Base-by-base conservation (phyloP, 2,329 filamentous ascomycete species). In the Nigrograna mackinnonii region DNA sequence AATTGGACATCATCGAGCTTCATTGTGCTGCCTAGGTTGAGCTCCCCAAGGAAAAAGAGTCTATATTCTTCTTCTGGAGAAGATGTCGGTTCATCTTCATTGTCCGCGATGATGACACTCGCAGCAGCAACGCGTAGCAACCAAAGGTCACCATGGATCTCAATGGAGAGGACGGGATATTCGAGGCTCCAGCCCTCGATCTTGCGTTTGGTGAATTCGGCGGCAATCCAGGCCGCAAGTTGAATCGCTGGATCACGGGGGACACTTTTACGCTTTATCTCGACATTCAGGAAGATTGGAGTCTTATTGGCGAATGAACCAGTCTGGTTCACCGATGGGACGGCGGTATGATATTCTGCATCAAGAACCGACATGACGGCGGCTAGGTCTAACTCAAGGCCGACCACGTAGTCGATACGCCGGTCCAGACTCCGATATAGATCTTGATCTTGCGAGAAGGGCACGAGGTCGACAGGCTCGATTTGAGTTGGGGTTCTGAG, bases 201-300 rank as follows among this genome's bases (percentile, higher is more conserved):
- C 37, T 41, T 43, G 22, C 47, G 39, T 30, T 55, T 55, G 7
- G 35, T 43, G 32, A 49, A 53, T 21, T 55, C 50, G n/a, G 52
- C 43, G 16, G 50, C 43, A 43, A 54, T 48, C 50, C 48, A 55
- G 4, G 48, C 48, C 2, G 46, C 48, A 19, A 55, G 44, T 28
- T 54, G 42, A 30, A 51, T 41, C 28, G 43, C 42, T 11, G 47
- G 44, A 24, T 47, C 44, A 1, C 35, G 35, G 22, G 44, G 37
- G 22, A 47, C 44, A 24, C 45, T 38, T 19, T 24, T 34, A 22
- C 46, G 46, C 35, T 49, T 52, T 20, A 52, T 36, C 32, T 49
- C 36, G 19, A 50, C 47, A 22, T 49, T 49, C 16, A 47, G 43
- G 31, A 49, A 52, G 19, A 52, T 45, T 21, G 46, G 38, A 42